A percentile compares a stretch with the other conserved stretches of the same genome.
phyloP scores from a whole-genome alignment of 192 early-diverging fungal genomes.

The Backusella luteola region DNA sequence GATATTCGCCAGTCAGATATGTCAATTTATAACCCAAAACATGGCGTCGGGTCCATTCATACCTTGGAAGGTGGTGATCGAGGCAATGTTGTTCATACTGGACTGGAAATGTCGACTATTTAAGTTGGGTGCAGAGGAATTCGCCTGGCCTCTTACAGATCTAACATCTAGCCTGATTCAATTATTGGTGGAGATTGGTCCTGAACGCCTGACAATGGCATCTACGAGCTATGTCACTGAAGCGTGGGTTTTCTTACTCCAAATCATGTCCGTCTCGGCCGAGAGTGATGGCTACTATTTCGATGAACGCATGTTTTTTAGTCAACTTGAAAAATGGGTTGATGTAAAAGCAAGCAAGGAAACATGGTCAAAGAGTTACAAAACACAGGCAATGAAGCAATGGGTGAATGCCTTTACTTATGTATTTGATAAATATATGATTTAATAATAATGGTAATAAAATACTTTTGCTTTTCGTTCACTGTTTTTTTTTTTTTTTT shows the following conservation, averaged over 20 bases:
- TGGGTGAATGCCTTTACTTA: neutral
- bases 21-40: neutral
- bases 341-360: neutral
- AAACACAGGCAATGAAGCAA: neutral
- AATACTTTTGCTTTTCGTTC: neutral
- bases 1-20: neutral
- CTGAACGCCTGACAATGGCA: neutral
- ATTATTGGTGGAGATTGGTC: neutral
- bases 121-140: neutral
- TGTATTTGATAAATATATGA: neutral
- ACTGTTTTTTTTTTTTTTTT: no score
- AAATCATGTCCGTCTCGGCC: neutral
- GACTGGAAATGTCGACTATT: neutral
- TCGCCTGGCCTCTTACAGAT: neutral
- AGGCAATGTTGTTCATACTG: neutral
- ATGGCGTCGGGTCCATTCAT: neutral
- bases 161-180: neutral
- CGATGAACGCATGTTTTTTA: neutral
- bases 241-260: neutral
- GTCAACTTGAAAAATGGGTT: neutral
- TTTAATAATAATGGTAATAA: neutral
- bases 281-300: neutral
- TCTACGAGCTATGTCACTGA: neutral
- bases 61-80: neutral
- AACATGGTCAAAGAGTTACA: neutral